Evolutionary conservation across 2,329 filamentous ascomycete genomes (phyloP), one percentile per base, ranked within the genome.

Genomic region (Delphinella strobiligena): DNA sequence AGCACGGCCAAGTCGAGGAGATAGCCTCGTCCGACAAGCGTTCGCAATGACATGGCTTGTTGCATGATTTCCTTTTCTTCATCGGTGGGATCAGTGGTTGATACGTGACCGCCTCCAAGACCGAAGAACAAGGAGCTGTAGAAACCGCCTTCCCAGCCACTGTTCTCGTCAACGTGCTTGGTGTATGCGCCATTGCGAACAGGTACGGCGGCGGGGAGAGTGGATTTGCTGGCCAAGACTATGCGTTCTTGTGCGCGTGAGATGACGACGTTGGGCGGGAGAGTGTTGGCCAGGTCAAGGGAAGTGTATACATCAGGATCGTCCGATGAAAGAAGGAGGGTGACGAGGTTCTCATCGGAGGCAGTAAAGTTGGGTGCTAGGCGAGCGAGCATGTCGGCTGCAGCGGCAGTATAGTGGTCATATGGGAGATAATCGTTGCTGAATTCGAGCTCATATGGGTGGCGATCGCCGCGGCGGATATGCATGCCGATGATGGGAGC

Each of bases 121-220:
- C 78, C 80, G 75, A 82, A 88, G 60, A 93, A 93, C 61, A 91
- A 79, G 51, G 76, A 73, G 11, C 74, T 72, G 60, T 82, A 93
- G 66, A 93, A 93, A 1, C 86, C 86, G 14, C 86, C 85, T 56
- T 93, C 85, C 85, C 85, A 93, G 19, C 85, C 86, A 31, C 84
- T 78, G 1, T 78, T 74, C 54, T 87, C 80, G 43, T 87, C 82
- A 27, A 82, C 71, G 55, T 82, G 84, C 49, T 73, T 75, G 47
- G 71, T 70, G 54, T 81, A 74, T 5, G 71, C 63, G 9, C 63
- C 61, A 17, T 61, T 61, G 8, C 53, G 53, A 7, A 53, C 29
- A 4, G 49, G 46, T 4, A 43, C 35, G 18, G 50, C 47, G 2
- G 56, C 55, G 1, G 51, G 48, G 36, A 72, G 60, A n/a, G 61